phyloP scores from a whole-genome alignment of 2,329 filamentous ascomycete genomes.

The Pseudogymnoascus sp. region DNA sequence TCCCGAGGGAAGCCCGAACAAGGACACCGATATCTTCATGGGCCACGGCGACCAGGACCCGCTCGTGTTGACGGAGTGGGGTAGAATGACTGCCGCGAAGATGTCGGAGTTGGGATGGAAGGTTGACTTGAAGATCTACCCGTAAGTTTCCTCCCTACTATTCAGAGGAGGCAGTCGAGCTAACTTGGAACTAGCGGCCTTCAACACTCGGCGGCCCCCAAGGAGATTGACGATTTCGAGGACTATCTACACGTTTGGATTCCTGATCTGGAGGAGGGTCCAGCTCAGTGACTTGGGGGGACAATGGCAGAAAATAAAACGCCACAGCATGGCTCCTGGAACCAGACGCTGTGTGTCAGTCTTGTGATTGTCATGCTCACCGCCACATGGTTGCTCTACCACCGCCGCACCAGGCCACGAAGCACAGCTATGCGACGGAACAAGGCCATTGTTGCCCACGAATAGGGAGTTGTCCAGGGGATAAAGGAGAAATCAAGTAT shows the following conservation, averaged over 20 bases:
- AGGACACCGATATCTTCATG: constrained; percentile 78
- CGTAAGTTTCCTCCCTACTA: constrained; percentile 39
- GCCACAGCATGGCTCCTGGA: neutral
- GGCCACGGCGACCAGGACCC: constrained; percentile 75
- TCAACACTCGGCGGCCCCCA: constrained; percentile 64
- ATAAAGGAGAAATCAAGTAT: neutral
- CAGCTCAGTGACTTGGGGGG: neutral
- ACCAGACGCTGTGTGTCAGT: neutral
- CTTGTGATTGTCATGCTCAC: neutral
- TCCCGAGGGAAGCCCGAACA: constrained; percentile 51
- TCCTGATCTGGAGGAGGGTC: constrained; percentile 33
- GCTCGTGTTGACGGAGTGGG: constrained; percentile 63
- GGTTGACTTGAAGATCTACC: constrained; percentile 69
- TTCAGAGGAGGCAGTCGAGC: neutral
- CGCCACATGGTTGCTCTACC: neutral
- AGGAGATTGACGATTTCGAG: constrained; percentile 79
- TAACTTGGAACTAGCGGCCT: constrained; percentile 45
- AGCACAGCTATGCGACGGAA: neutral
- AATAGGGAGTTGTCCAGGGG: neutral
- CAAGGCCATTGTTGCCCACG: neutral
- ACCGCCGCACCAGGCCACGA: neutral
- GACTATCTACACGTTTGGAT: constrained; percentile 41
- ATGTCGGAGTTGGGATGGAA: constrained; percentile 64
- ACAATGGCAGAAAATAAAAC: neutral
- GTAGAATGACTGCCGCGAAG: constrained; percentile 55